These are phyloP conservation scores for Rhynchosporium secalis DNA, from an alignment of 2,329 filamentous ascomycete species.

Conservation along the genomic window DNA sequence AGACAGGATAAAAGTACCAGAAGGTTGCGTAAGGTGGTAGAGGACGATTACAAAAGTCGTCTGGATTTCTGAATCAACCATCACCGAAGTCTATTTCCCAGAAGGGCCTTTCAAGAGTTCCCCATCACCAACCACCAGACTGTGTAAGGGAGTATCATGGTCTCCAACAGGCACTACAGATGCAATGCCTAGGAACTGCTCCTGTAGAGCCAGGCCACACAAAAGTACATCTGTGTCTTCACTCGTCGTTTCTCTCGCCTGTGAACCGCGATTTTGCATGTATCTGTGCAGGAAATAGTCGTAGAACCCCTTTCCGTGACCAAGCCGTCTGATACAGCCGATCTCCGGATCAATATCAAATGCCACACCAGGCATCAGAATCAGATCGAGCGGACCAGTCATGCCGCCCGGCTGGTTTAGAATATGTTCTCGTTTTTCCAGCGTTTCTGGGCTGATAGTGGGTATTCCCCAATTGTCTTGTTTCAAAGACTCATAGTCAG, in stretches of 20 bases:
- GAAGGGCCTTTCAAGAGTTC: slow-evolving; percentile 47
- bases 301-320: slow-evolving; percentile 96
- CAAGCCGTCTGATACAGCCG: slow-evolving; percentile 69
- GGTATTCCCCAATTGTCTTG: slow-evolving; percentile 93
- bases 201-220: slow-evolving; percentile 78
- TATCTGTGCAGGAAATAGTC: slow-evolving; percentile 87
- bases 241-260: slow-evolving; percentile 48
- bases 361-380: slow-evolving; percentile 89
- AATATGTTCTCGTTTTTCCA: slow-evolving; percentile 68
- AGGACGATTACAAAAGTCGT: slow-evolving; percentile 15
- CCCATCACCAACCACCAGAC: slow-evolving; percentile 72
- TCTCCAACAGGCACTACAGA: slow-evolving; percentile 71
- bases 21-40: slow-evolving; percentile 15
- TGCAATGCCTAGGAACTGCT: slow-evolving; percentile 71
- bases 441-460: slow-evolving; percentile 67
- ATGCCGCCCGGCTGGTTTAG: slow-evolving; percentile 57
- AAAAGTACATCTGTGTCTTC: slow-evolving; percentile 59
- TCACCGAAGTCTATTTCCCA: slow-evolving; percentile 19
- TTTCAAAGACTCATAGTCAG: slow-evolving; percentile 76
- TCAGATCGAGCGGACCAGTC: slow-evolving; percentile 68
- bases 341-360: slow-evolving; percentile 66
- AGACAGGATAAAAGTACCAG: slow-evolving; percentile 27
- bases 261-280: slow-evolving; percentile 45
- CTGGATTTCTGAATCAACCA: slow-evolving; percentile 22
- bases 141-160: slow-evolving; percentile 79